Evolutionary conservation across 163 green algal genomes (phyloP).

Genomic region (Scenedesmus sp.): DNA sequence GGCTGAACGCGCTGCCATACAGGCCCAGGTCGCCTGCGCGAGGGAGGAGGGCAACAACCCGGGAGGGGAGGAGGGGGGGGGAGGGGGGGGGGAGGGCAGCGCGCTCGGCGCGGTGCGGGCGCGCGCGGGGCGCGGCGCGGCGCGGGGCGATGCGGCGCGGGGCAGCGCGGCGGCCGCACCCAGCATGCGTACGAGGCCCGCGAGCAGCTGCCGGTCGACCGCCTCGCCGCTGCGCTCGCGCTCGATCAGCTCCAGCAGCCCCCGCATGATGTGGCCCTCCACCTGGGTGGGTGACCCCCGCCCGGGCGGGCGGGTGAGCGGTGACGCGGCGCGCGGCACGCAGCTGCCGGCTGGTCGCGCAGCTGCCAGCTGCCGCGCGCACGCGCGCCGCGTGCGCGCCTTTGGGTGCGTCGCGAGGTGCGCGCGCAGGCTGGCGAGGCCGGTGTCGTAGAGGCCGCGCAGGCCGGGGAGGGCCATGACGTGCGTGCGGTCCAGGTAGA

Average conservation of each 20-base stretch:
- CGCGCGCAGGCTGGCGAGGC: constrained; percentile 79
- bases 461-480: constrained; percentile 56
- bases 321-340: not conserved
- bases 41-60: too few species aligned
- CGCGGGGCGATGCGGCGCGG: too few species aligned
- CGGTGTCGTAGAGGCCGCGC: constrained; percentile 89
- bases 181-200: constrained; percentile 83
- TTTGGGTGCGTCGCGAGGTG: constrained; percentile 74
- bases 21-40: constrained; percentile 75
- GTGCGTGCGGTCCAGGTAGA: constrained; percentile 95
- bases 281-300: constrained; percentile 73
- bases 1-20: constrained; percentile 73
- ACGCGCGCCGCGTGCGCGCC: constrained; percentile 22
- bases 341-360: not conserved
- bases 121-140: too few species aligned
- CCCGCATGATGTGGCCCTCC: constrained; percentile 66
- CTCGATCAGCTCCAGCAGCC: constrained; percentile 83
- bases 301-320: too few species aligned
- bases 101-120: too few species aligned
- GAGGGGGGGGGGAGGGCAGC: too few species aligned
- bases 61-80: too few species aligned
- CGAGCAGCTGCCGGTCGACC: constrained; percentile 82
- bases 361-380: not conserved
- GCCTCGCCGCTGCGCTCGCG: constrained; percentile 81
- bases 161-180: too few species aligned